Conservation (phyloP, 768 basidiomycete species). For the Tulasnella sp. region DNA sequence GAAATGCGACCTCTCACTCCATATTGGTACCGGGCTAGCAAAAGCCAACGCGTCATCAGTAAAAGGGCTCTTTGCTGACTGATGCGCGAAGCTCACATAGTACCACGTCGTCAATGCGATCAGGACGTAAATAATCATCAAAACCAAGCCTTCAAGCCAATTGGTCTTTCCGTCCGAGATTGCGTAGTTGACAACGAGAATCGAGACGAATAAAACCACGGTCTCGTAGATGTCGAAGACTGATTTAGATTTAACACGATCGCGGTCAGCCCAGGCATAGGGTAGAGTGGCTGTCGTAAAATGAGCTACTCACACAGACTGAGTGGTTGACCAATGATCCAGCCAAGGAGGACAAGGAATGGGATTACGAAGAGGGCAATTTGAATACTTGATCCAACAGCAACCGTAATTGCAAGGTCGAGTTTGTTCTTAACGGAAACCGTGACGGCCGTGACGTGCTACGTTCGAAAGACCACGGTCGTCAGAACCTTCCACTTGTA, state of each 20-base stretch:
- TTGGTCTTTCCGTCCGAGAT: constrained; percentile 76
- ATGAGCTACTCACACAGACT: constrained; percentile 42
- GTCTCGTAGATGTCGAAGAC: constrained; percentile 21
- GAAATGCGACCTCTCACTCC: not conserved
- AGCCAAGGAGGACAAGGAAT: constrained; percentile 25
- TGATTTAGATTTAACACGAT: not conserved
- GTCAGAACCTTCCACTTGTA: constrained; percentile 34
- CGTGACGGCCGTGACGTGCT: constrained; percentile 80
- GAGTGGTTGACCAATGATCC: constrained; percentile 38
- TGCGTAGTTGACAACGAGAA: constrained; percentile 77
- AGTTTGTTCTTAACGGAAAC: constrained; percentile 64
- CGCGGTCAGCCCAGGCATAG: not conserved
- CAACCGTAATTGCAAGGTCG: constrained; percentile 73
- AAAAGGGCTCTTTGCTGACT: not conserved
- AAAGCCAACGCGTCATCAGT: not conserved
- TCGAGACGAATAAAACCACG: constrained; percentile 31
- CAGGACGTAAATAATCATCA: constrained; percentile 47
- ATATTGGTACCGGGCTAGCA: not conserved
- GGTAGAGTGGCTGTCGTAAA: constrained; percentile 12
- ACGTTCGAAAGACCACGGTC: not conserved
- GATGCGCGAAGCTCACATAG: constrained; percentile 9
- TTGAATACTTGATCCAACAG: constrained; percentile 55
- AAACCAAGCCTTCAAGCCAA: constrained; percentile 75
- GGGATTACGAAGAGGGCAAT: constrained; percentile 81
- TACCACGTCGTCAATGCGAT: constrained; percentile 21